Base-by-base conservation (phyloP, 1,284 basidiomycete genomes). In the Ganoderma resinaceum region DNA sequence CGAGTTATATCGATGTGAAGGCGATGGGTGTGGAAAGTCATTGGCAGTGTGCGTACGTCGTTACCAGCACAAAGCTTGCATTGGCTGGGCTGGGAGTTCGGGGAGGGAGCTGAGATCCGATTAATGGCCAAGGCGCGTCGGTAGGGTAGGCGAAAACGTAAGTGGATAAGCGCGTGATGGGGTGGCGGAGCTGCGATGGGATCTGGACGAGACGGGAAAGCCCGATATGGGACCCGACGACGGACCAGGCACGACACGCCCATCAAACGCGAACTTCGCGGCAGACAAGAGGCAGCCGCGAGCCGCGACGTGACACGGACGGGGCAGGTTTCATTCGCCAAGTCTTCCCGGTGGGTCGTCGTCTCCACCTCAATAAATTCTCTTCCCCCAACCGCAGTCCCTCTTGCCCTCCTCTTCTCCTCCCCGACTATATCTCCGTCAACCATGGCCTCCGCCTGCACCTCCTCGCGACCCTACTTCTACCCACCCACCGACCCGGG, bases 191-290 rank as follows among this genome's bases (percentile, higher is more conserved):
- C 20, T 7, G 23, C 11, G 59, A 61, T 53, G 37, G 37, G 58
- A 65, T 59, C 58, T 38, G 57, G 33, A 37, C 16, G 26, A 23
- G 46, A 49, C 46, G 23, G 46, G n/a, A 29, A 3, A 31, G 2
- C 59, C 26, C 20, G 63, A 59, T 29, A 49, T 49, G 46, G 49
- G 26, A 40, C 18, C 11, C 46, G 46, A 26, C 46, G 46, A n/a
- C 20, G 59, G 9, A 49, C 8, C 14, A 46, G 52, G 33, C 61
- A 42, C 59, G 61, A 49, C 49, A 61, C 59, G 49, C 52, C 38
- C 65, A 66, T 66, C 65, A 66, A 62, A 38, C 65, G 52, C 65
- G 59, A 61, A 53, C 35, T 46, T 65, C 57, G 64, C 65, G 59
- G 43, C 49, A 26, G 62, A 33, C n/a, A 16, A 52, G 14, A 18